These are phyloP conservation scores for Guadua angustifolia DNA, from an alignment of 176 grass and related monocot species.

Conservation along the genomic window DNA sequence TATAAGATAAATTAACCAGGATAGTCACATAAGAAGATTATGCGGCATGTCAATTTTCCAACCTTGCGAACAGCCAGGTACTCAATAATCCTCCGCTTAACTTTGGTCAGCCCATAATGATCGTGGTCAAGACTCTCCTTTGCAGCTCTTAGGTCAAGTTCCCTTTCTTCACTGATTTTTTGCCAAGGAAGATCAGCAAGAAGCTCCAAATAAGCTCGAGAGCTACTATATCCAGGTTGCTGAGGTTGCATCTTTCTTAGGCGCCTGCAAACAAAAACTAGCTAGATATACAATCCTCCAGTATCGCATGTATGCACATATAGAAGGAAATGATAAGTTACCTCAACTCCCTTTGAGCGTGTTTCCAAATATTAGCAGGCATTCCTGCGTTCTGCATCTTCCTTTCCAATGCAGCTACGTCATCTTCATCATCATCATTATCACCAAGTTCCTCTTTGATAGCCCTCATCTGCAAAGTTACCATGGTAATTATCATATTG, in stretches of 20 bases:
- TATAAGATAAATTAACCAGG: conserved; percentile 26
- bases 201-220: conserved; percentile 89
- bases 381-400: conserved; percentile 99
- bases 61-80: conserved; percentile 99
- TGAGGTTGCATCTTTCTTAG: conserved; percentile 97
- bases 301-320: neutral
- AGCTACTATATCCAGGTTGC: conserved; percentile 98
- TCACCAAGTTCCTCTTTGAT: conserved; percentile 99
- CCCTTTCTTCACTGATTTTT: conserved; percentile 92
- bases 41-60: conserved; percentile 41
- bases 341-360: conserved; percentile 94
- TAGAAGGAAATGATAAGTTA: conserved; percentile 51
- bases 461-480: conserved; percentile 80
- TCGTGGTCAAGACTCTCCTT: conserved; percentile 90
- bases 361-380: conserved; percentile 99
- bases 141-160: conserved; percentile 87
- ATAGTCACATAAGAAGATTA: conserved; percentile 10
- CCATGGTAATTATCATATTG: neutral
- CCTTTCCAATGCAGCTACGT: conserved; percentile 89
- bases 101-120: conserved; percentile 88
- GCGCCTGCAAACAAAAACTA: conserved; percentile 57
- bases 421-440: conserved; percentile 97
- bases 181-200: conserved; percentile 97
- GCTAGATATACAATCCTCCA: conserved; percentile 17
- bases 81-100: conserved; percentile 96